phyloP scores from a whole-genome alignment of 257 asterid genomes.

The Lantana camara region DNA sequence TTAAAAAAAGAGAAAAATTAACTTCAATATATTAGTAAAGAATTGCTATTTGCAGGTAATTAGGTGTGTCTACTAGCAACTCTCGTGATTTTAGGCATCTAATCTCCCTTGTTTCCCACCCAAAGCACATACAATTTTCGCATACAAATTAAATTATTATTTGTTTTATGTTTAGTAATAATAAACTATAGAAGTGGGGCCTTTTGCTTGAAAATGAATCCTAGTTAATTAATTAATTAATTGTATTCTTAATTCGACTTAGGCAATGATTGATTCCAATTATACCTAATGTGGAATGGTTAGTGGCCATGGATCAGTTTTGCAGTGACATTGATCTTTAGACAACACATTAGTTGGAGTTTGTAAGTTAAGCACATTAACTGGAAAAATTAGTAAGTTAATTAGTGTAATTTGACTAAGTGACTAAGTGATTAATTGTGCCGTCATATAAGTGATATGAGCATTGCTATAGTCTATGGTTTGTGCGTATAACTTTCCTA shows the following conservation, averaged over 20 bases:
- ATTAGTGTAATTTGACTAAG: neutral
- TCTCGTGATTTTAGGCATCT: slow-evolving; percentile 24
- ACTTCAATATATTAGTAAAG: slow-evolving; percentile 5
- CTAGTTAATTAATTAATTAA: neutral
- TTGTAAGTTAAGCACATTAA: slow-evolving; percentile 12
- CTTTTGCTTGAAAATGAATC: neutral
- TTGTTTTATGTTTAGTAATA: neutral
- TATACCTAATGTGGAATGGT: neutral
- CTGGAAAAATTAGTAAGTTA: neutral
- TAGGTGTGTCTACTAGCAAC: slow-evolving; percentile 41
- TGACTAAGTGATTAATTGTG: neutral
- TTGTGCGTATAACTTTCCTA: slow-evolving; percentile 1
- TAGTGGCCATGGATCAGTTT: slow-evolving; percentile 22
- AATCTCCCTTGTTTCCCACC: slow-evolving; percentile 23
- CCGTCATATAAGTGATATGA: neutral
- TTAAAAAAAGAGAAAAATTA: neutral
- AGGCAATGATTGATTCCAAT: slow-evolving; percentile 17
- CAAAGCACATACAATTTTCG: slow-evolving; percentile 25
- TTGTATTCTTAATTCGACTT: slow-evolving; percentile 1
- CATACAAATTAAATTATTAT: neutral
- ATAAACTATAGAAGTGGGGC: slow-evolving; percentile 15
- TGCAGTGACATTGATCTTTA: neutral
- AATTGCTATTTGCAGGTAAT: slow-evolving; percentile 31
- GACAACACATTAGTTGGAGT: slow-evolving; percentile 20
- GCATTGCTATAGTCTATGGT: neutral